Conservation (phyloP, 2,329 filamentous ascomycete genomes). For the Pseudogymnoascus sp. region DNA sequence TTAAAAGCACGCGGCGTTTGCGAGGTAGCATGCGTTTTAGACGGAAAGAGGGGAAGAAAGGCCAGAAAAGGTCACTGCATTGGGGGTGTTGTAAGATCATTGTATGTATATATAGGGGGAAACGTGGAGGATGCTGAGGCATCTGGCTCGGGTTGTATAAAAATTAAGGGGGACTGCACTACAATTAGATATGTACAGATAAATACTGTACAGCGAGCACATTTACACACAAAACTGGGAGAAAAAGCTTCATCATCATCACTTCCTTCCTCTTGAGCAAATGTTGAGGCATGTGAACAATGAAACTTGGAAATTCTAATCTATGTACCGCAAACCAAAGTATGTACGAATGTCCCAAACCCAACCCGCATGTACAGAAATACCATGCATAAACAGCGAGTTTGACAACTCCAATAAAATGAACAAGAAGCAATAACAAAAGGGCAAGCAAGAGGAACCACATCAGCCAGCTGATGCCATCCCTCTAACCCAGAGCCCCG, state of each 20-base stretch:
- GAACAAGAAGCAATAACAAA: not conserved
- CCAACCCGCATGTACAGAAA: not conserved
- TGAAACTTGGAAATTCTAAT: not conserved
- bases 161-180: not conserved
- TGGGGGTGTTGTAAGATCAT: slow-evolving; percentile 7
- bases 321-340: not conserved
- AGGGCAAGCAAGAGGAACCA: not conserved
- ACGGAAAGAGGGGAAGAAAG: not conserved
- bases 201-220: not conserved
- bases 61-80: not conserved
- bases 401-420: not conserved
- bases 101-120: not conserved
- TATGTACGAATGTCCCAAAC: not conserved
- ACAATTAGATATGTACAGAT: not conserved
- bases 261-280: too few species aligned
- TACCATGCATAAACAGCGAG: not conserved
- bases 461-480: not conserved
- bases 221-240: not conserved
- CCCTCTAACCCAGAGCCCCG: not conserved
- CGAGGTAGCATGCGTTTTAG: not conserved
- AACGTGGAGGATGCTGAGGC: not conserved
- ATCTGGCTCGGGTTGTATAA: not conserved
- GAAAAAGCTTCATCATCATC: too few species aligned
- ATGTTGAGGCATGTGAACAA: not conserved
- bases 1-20: not conserved